Base-by-base conservation (phyloP, 257 asterid genomes). In the Knoxia roxburghii region DNA sequence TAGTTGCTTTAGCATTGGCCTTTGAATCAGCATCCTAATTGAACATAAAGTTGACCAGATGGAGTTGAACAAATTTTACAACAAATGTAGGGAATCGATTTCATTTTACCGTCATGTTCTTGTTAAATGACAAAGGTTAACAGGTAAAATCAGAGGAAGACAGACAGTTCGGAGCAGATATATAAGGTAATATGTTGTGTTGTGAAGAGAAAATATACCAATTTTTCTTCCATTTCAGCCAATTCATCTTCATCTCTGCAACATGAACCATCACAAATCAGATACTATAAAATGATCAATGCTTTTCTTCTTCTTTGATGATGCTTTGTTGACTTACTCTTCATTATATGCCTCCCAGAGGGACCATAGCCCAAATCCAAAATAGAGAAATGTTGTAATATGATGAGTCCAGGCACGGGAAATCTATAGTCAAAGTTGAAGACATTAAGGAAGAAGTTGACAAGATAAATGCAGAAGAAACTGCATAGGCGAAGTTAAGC, bases 391-490 rank as follows among this genome's bases (percentile, higher is more conserved):
- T 48, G 95, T 92, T 32, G 97, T 92, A 67, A 92, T 76, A 67
- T 92, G 97, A 87, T 89, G 98, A 68, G 97, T 86, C 98, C 89
- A 89, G 79, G 84, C 75, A 61, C 97, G 96, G n/a, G 98, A 70
- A 57, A 92, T 82, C 98, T 92, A 85, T 81, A 71, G 61, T n/a
- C n/a, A n/a, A 60, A 61, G 51, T 43, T 30, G 50, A 29, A 60
- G 8, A 48, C 3, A 35, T 30, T 60, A 21, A 57, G 13, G 15
- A 41, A 43, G 23, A 64, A 23, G 51, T n/a, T n/a, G n/a, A n/a
- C n/a, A n/a, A n/a, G n/a, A n/a, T n/a, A n/a, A n/a, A n/a, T n/a
- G n/a, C n/a, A n/a, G n/a, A n/a, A n/a, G n/a, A n/a, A n/a, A n/a
- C n/a, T n/a, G n/a, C n/a, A n/a, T n/a, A n/a, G n/a, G n/a, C n/a